These are phyloP conservation scores for Pilobolus umbonatus DNA, from an alignment of 192 early-diverging fungal genomes.

Conservation along the genomic window DNA sequence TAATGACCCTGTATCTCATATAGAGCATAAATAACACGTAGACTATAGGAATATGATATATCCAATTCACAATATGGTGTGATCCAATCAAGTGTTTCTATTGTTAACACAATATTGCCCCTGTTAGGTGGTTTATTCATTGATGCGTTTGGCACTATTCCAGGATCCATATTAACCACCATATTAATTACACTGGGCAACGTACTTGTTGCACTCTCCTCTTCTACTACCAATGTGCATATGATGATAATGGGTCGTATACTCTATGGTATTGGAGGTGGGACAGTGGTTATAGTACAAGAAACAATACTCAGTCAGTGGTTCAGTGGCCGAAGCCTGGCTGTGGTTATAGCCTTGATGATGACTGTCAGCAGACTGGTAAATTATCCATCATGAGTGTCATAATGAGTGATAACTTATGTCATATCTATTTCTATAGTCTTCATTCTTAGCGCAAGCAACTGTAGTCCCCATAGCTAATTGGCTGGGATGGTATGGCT, in stretches of 20 bases:
- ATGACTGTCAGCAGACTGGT: constrained; percentile 65
- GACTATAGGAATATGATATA: constrained; percentile 50
- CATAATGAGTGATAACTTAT: neutral
- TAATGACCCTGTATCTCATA: neutral
- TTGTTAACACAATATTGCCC: constrained; percentile 56
- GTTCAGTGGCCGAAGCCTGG: constrained; percentile 64
- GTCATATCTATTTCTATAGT: constrained; percentile 17
- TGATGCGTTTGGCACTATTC: constrained; percentile 57
- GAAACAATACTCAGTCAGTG: constrained; percentile 76
- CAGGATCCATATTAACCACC: constrained; percentile 50
- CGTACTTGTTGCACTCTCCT: constrained; percentile 45
- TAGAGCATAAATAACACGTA: neutral
- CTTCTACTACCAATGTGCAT: constrained; percentile 36
- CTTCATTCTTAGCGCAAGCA: constrained; percentile 66
- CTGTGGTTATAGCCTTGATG: constrained; percentile 62
- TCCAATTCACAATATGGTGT: constrained; percentile 61
- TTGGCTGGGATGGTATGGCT: constrained; percentile 39
- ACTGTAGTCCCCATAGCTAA: constrained; percentile 58
- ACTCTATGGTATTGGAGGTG: constrained; percentile 64
- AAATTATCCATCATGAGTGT: constrained; percentile 9
- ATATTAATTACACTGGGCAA: constrained; percentile 52
- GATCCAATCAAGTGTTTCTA: constrained; percentile 55
- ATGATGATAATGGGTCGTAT: constrained; percentile 54
- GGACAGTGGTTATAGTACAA: constrained; percentile 69
- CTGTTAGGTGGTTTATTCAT: constrained; percentile 48